phyloP scores from a whole-genome alignment of 176 grass and related monocot species.

The Zizania latifolia region DNA sequence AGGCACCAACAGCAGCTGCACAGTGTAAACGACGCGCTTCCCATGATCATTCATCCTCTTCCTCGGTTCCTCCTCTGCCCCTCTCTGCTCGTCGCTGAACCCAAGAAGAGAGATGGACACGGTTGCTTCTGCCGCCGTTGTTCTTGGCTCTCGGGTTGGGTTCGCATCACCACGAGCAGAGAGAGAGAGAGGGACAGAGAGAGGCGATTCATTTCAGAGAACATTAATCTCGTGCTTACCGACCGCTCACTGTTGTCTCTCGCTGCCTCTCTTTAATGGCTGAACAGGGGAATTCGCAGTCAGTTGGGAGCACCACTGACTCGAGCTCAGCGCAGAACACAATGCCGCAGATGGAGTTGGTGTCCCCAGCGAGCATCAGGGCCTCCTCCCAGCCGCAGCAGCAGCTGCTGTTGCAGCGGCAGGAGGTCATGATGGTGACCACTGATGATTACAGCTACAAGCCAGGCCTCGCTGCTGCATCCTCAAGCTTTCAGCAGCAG shows the following conservation, averaged over 20 bases:
- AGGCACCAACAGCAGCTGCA: conserved; percentile 49
- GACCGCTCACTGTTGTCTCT: conserved; percentile 25
- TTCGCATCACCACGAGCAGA: background rate
- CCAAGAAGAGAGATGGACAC: conserved; percentile 35
- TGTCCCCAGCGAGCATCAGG: conserved; percentile 44
- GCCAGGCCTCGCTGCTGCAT: conserved; percentile 34
- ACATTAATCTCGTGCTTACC: conserved; percentile 22
- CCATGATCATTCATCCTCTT: conserved; percentile 27
- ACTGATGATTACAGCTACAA: conserved; percentile 66
- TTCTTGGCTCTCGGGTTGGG: background rate
- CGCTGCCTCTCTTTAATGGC: conserved; percentile 35
- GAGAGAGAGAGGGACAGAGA: background rate
- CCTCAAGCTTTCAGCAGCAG: conserved; percentile 45
- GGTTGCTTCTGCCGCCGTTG: background rate
- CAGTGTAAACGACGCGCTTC: conserved; percentile 40
- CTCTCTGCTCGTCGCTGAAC: conserved; percentile 37
- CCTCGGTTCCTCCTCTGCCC: background rate
- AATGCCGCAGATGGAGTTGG: conserved; percentile 64
- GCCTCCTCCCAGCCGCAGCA: conserved; percentile 43
- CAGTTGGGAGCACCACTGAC: conserved; percentile 78
- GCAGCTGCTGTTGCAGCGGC: conserved; percentile 9
- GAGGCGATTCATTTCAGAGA: background rate
- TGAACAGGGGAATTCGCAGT: conserved; percentile 78
- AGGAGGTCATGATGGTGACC: conserved; percentile 69
- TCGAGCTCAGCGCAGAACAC: conserved; percentile 84